Evolutionary conservation across 139 green algal species (phyloP).

Genomic region (Chlorella sorokiniana): DNA sequence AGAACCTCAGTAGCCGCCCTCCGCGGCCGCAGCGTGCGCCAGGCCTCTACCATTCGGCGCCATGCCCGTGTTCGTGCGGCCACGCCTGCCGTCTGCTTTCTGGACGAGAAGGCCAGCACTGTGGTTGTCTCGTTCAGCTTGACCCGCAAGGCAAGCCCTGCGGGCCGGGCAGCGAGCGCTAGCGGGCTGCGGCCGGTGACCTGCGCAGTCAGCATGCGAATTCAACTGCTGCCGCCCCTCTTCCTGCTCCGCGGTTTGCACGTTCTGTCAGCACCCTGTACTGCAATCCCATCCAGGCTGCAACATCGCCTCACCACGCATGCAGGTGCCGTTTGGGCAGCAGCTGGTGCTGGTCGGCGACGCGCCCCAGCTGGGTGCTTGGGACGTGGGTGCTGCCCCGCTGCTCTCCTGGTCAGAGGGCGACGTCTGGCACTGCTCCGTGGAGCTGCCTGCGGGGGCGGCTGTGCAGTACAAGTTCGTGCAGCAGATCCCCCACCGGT

Average conservation of each 20-base stretch:
- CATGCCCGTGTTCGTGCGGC: too few species aligned
- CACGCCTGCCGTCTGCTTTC: neutral
- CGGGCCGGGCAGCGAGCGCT: neutral
- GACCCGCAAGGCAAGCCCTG: neutral
- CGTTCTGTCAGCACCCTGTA: neutral
- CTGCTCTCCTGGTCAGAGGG: neutral
- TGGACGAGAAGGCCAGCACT: neutral
- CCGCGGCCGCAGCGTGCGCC: too few species aligned
- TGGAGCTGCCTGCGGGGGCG: neutral
- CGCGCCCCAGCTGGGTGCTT: neutral
- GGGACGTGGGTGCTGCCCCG: neutral
- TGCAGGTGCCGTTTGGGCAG: neutral
- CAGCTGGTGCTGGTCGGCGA: neutral
- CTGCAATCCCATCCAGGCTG: neutral
- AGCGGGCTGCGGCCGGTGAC: too few species aligned
- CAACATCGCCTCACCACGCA: neutral
- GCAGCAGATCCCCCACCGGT: neutral
- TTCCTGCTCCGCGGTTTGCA: neutral
- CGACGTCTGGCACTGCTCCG: neutral
- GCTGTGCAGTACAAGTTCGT: neutral
- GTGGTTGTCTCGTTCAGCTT: neutral
- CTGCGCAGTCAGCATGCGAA: too few species aligned
- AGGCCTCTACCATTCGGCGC: too few species aligned
- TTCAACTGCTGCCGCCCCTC: neutral
- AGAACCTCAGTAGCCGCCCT: too few species aligned